A percentile compares a stretch with the other conserved stretches of the same genome.
Evolutionary conservation across 495 filamentous ascomycete genomes (phyloP).

Genomic region (Podospora pseudocomata): DNA sequence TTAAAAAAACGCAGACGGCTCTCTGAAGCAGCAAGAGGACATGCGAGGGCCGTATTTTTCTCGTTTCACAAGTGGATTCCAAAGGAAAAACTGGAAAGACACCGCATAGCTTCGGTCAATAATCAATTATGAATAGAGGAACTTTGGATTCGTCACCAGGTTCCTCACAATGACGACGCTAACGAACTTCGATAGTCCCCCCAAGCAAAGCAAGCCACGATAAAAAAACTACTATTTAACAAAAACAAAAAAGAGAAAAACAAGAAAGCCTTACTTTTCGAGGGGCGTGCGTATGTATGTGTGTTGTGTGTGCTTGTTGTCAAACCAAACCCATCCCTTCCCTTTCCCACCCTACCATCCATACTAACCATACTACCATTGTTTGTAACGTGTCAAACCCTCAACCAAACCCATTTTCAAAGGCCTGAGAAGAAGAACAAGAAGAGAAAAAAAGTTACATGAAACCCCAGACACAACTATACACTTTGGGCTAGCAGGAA

Average conservation of each 20-base stretch:
- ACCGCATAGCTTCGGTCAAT: too few relatives aligned
- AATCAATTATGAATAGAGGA: neutral
- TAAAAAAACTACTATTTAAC: neutral
- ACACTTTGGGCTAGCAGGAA: neutral
- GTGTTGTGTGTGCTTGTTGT: neutral
- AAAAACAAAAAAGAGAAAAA: neutral
- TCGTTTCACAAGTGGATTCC: too few relatives aligned
- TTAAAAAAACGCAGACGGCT: too few relatives aligned
- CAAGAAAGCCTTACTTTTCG: neutral
- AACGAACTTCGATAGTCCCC: neutral
- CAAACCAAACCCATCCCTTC: neutral
- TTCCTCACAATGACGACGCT: neutral
- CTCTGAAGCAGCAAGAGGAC: too few relatives aligned
- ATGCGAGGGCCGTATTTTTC: too few relatives aligned
- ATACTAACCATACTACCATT: neutral
- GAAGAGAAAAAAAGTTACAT: neutral
- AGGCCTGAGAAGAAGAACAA: neutral
- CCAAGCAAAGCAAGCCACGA: neutral
- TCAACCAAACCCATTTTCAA: neutral
- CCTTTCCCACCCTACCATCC: neutral
- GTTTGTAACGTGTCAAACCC: neutral
- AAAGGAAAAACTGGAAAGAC: too few relatives aligned
- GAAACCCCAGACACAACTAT: neutral
- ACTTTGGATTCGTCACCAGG: neutral
- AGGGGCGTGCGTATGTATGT: neutral